Percentiles rank a stretch among this genome's conserved stretches.
Evolutionary conservation across 495 filamentous ascomycete genomes (phyloP).

Genomic region (Neurospora tetrasperma): DNA sequence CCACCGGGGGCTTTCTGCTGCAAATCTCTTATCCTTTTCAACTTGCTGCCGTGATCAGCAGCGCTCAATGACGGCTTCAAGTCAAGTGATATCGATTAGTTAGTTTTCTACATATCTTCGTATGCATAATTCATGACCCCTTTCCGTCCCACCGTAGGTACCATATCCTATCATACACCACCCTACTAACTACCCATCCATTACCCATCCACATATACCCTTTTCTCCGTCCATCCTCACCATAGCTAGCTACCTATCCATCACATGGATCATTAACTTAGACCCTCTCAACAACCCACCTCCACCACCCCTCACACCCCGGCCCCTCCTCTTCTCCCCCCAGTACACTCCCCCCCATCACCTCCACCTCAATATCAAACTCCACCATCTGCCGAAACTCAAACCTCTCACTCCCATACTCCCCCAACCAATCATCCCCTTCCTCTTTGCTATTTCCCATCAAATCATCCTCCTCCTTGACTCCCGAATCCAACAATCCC

Average conservation of each 20-base stretch:
- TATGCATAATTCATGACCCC: neutral
- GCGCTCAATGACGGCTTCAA: neutral
- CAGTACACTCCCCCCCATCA: slow-evolving; percentile 67
- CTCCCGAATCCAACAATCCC: slow-evolving; percentile 67
- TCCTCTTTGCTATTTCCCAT: slow-evolving; percentile 33
- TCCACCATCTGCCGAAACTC: slow-evolving; percentile 73
- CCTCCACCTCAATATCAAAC: slow-evolving; percentile 66
- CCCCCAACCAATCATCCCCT: slow-evolving; percentile 74
- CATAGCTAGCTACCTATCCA: too few species aligned
- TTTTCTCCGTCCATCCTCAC: too few species aligned
- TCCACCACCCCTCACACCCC: slow-evolving; percentile 72
- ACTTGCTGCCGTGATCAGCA: too few species aligned
- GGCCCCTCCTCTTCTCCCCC: slow-evolving; percentile 48
- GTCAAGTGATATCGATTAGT: neutral
- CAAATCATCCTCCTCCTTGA: slow-evolving; percentile 37
- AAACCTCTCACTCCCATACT: slow-evolving; percentile 65
- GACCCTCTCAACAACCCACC: slow-evolving; percentile 55
- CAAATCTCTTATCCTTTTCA: neutral
- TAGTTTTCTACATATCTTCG: neutral
- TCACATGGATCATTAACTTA: too few species aligned
- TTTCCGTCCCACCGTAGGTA: too few species aligned
- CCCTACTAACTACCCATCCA: too few species aligned
- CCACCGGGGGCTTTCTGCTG: too few species aligned
- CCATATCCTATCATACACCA: too few species aligned
- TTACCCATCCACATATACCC: too few species aligned